Evolutionary conservation across 495 filamentous ascomycete species (phyloP).

Genomic region (Amphirosellinia nigrospora): DNA sequence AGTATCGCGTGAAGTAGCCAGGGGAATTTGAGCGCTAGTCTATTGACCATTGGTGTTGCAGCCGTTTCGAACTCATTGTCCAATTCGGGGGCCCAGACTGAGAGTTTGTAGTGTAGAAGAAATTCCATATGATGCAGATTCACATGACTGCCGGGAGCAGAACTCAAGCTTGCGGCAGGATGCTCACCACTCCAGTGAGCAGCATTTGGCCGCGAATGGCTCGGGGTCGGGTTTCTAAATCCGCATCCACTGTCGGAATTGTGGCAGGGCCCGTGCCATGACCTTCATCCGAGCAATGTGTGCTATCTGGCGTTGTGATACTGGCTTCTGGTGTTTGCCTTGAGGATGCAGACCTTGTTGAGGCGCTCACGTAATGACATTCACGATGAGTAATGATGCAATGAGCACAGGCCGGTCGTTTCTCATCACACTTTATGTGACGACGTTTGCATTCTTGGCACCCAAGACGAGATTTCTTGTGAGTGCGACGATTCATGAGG

Average conservation of each 20-base stretch:
- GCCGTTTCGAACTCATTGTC: conserved; percentile 8
- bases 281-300: neutral
- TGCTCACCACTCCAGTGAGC: neutral
- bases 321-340: neutral
- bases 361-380: neutral
- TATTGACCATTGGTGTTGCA: conserved; percentile 28
- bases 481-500: conserved; percentile 45
- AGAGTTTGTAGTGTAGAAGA: conserved; percentile 39
- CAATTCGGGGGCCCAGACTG: conserved; percentile 37
- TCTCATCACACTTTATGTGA: conserved; percentile 42
- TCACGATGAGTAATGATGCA: conserved; percentile 20
- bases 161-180: neutral
- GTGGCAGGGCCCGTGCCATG: neutral
- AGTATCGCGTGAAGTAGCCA: conserved; percentile 46
- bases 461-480: conserved; percentile 47
- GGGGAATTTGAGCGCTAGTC: conserved; percentile 37
- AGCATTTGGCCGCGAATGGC: neutral
- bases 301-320: neutral
- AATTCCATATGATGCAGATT: conserved; percentile 49
- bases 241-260: neutral
- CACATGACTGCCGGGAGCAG: conserved; percentile 26
- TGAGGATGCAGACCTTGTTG: neutral
- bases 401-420: conserved; percentile 22
- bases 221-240: neutral
- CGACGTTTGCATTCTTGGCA: conserved; percentile 49